phyloP scores from a whole-genome alignment of 2,329 filamentous ascomycete species.

The Sporothrix luriei region DNA sequence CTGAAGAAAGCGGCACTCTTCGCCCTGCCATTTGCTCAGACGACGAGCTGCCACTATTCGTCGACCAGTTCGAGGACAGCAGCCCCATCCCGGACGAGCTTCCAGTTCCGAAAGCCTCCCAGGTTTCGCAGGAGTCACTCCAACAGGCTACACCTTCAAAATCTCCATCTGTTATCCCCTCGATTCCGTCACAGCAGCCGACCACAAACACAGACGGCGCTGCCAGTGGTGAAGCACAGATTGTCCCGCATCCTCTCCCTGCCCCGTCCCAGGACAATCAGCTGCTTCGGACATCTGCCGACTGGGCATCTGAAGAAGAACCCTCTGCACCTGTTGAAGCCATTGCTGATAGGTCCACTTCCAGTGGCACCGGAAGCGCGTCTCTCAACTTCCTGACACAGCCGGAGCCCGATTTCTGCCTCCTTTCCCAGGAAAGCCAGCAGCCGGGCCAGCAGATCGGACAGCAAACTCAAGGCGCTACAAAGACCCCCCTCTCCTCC shows the following conservation, averaged over 20 bases:
- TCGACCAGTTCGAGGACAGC: background rate
- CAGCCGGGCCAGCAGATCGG: background rate
- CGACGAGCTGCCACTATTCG: background rate
- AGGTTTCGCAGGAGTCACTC: background rate
- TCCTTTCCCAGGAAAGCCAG: conserved; percentile 23
- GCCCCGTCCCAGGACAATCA: background rate
- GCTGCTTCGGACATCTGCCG: conserved; percentile 24
- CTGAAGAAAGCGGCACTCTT: background rate
- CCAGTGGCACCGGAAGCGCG: conserved; percentile 2
- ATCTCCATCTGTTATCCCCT: background rate
- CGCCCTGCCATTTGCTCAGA: background rate
- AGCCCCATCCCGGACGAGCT: background rate
- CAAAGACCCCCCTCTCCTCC: background rate
- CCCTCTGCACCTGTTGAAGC: background rate
- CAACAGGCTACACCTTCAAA: background rate
- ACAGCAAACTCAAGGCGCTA: background rate
- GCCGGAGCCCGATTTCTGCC: conserved; percentile 30
- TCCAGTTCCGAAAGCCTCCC: background rate
- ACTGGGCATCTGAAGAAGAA: conserved; percentile 27
- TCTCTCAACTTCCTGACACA: conserved; percentile 33
- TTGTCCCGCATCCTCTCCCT: background rate
- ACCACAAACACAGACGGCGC: conserved; percentile 4
- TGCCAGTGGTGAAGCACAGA: conserved; percentile 8
- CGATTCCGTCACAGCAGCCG: background rate
- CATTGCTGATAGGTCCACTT: conserved; percentile 2